A percentile compares a stretch with the other conserved stretches of the same genome.
These are phyloP conservation scores for Phalaenopsis aphrodite DNA, from an alignment of 106 monocot genomes.

Conservation along the genomic window DNA sequence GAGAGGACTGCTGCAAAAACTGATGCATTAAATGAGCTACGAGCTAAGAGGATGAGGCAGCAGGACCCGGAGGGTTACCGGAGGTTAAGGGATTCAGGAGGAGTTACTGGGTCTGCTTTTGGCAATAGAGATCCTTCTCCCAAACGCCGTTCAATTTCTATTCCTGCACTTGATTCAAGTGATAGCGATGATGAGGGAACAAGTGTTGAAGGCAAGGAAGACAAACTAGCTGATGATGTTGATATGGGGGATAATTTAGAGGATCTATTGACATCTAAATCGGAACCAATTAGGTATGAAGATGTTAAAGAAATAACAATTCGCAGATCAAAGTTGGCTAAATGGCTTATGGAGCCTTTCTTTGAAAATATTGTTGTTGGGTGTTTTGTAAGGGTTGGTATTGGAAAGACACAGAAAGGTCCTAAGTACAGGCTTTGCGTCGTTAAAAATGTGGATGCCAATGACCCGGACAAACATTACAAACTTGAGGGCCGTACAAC, in stretches of 20 bases:
- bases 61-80: conserved; percentile 65
- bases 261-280: conserved; percentile 39
- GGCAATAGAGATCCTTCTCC: conserved; percentile 26
- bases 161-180: conserved; percentile 40
- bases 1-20: conserved; percentile 51
- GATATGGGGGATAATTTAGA: conserved; percentile 49
- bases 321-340: conserved; percentile 69
- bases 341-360: conserved; percentile 95
- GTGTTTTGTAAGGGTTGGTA: conserved; percentile 79
- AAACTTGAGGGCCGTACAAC: conserved; percentile 67
- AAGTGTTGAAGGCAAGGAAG: conserved; percentile 26
- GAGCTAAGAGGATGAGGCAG: conserved; percentile 64
- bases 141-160: conserved; percentile 24
- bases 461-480: conserved; percentile 57
- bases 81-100: conserved; percentile 27
- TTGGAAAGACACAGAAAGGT: conserved; percentile 58
- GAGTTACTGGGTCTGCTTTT: conserved; percentile 6
- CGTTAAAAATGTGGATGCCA: conserved; percentile 75
- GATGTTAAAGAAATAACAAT: conserved; percentile 76
- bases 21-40: conserved; percentile 63
- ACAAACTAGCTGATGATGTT: conserved; percentile 16
- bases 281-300: conserved; percentile 50
- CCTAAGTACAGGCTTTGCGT: conserved; percentile 58
- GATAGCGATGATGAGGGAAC: conserved; percentile 40
- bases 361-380: conserved; percentile 79